Conservation (phyloP, 164 flowering plant species). For the Platanus orientalis region DNA sequence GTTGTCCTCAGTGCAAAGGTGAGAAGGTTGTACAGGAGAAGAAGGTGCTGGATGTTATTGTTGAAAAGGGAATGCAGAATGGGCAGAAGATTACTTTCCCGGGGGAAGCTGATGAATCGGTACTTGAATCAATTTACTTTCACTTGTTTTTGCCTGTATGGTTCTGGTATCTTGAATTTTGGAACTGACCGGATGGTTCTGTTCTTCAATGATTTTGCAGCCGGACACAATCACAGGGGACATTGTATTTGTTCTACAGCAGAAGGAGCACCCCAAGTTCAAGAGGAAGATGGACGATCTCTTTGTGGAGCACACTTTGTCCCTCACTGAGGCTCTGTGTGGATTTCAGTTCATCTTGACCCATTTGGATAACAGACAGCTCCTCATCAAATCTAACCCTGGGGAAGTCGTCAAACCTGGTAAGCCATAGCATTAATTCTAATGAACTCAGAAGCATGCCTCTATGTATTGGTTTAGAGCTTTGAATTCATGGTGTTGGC, state of each 20-base stretch:
- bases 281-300: not conserved
- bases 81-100: not conserved
- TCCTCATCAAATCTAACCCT: not conserved
- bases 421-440: not conserved
- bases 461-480: no score
- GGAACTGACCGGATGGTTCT: not conserved
- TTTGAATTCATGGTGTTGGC: no score
- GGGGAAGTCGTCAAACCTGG: not conserved
- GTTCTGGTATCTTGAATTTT: not conserved
- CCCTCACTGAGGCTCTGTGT: not conserved
- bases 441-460: no score
- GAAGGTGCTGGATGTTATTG: not conserved
- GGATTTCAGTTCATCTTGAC: not conserved
- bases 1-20: not conserved
- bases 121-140: not conserved
- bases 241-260: not conserved
- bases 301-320: not conserved
- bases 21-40: not conserved
- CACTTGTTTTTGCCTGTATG: no score
- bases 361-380: not conserved
- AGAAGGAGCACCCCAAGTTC: not conserved
- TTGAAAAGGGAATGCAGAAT: not conserved
- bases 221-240: not conserved
- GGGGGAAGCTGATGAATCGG: not conserved
- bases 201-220: not conserved